Base-by-base conservation (phyloP, 768 basidiomycete genomes). In the Suillus tomentosus region DNA sequence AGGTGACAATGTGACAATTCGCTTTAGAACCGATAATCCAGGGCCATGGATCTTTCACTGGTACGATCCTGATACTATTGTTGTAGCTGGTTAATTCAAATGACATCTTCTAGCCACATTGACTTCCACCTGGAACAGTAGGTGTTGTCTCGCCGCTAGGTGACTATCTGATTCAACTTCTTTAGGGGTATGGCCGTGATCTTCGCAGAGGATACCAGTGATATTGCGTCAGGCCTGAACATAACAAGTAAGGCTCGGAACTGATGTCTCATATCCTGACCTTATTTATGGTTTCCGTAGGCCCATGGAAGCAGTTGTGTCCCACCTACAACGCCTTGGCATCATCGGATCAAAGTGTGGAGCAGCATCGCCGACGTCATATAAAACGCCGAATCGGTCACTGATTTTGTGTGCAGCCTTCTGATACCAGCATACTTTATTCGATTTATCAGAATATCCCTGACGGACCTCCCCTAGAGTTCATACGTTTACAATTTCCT, bases 11-110 rank as follows among this genome's bases (percentile, higher is more conserved):
- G 81, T 83, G n/a, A 82, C 83, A 2, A 80, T 91, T 56, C 83
- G 87, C 13, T 91, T 88, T 78, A 74, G 73, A 39, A 88, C 89
- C 0, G 85, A 92, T 69, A 90, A 90, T 74, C 81, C 88, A 1
- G 88, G 89, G 5, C 84, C 84, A 6, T 87, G 85, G 81, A 76
- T 83, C 63, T 69, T 82, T 57, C 81, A 80, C 54, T 81, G 78
- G 71, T 72, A 58, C 19, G 53, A 47, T 65, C 64, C 15, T 1
- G 14, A 17, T 10, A 62, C 14, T 19, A 34, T n/a, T 24, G 2
- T 7, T 50, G 9, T 43, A 17, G 22, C 27, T 37, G 36, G 42
- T 22, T 24, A 42, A 17, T 34, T 54, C 31, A 54, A 13, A 37
- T 22, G 58, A 43, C 36, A 14, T 56, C 60, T 39, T 53, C 19